Percentiles rank a stretch among this genome's conserved stretches.
phyloP scores from a whole-genome alignment of 306 rosid species.

The Amphicarpaea edgeworthii region DNA sequence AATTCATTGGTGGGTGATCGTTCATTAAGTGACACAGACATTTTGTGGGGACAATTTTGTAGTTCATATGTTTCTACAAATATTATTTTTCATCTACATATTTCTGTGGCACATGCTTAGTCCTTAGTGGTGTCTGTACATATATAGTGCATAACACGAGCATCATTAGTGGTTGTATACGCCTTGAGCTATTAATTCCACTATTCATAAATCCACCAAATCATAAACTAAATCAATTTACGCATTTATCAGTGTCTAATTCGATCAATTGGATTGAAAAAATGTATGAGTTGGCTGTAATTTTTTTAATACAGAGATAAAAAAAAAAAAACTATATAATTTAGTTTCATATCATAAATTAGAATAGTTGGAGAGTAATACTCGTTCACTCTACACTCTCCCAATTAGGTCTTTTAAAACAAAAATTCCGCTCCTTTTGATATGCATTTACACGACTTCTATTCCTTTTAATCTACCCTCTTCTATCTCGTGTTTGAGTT shows the following conservation, averaged over 20 bases:
- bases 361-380: background rate
- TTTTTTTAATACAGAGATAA: too few relatives aligned
- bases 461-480: background rate
- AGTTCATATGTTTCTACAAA: slow-evolving; percentile 37
- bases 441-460: too few relatives aligned
- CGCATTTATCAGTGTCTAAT: too few relatives aligned
- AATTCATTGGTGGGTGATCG: slow-evolving; percentile 53
- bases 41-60: slow-evolving; percentile 53
- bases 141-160: slow-evolving; percentile 25
- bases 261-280: too few relatives aligned
- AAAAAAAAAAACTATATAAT: background rate
- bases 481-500: background rate
- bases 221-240: background rate
- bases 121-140: slow-evolving; percentile 41
- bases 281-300: too few relatives aligned
- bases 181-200: slow-evolving; percentile 5
- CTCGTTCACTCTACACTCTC: background rate
- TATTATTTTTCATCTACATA: slow-evolving; percentile 5
- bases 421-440: too few relatives aligned
- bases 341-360: background rate
- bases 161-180: slow-evolving; percentile 29
- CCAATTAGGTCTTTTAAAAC: too few relatives aligned
- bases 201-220: slow-evolving; percentile 8
- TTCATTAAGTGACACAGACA: slow-evolving; percentile 54
- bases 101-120: slow-evolving; percentile 43